phyloP scores from a whole-genome alignment of 163 green algal genomes.

The Chlorella variabilis region DNA sequence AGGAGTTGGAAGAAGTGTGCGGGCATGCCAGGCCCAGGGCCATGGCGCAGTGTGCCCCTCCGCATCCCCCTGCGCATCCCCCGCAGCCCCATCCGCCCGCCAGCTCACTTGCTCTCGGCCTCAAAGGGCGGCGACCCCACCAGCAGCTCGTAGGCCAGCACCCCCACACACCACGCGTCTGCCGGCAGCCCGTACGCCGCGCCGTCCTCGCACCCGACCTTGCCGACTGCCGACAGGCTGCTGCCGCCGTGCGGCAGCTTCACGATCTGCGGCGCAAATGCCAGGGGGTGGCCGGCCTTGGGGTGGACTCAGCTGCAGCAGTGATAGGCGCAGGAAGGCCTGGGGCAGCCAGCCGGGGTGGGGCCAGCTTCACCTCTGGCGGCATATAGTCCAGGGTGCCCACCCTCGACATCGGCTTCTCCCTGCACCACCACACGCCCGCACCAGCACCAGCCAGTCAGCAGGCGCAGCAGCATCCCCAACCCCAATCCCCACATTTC shows the following conservation, averaged over 20 bases:
- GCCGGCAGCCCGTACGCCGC: conserved; percentile 52
- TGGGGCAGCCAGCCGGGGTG: background rate
- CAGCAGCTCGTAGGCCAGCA: conserved; percentile 69
- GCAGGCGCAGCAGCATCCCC: background rate
- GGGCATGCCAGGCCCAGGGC: no score
- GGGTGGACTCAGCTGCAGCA: background rate
- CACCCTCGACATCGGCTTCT: conserved; percentile 50
- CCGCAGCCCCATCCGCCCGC: background rate
- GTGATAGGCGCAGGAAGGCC: background rate
- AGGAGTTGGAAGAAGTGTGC: no score
- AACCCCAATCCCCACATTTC: background rate
- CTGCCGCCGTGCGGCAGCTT: conserved; percentile 28
- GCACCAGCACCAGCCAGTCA: conserved; percentile 24
- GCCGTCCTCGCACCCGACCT: background rate
- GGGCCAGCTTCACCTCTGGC: conserved; percentile 53
- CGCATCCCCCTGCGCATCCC: no score
- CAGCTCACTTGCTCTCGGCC: conserved; percentile 51
- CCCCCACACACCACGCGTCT: conserved; percentile 67
- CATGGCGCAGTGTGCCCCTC: no score
- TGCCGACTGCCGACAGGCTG: background rate
- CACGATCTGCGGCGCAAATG: conserved; percentile 34
- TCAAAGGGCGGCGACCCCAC: conserved; percentile 67
- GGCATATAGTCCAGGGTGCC: conserved; percentile 76
- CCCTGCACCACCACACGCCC: conserved; percentile 10
- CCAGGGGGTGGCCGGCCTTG: background rate